These are phyloP conservation scores for Verbascum thapsus DNA, from an alignment of 257 asterid species.

Conservation along the genomic window DNA sequence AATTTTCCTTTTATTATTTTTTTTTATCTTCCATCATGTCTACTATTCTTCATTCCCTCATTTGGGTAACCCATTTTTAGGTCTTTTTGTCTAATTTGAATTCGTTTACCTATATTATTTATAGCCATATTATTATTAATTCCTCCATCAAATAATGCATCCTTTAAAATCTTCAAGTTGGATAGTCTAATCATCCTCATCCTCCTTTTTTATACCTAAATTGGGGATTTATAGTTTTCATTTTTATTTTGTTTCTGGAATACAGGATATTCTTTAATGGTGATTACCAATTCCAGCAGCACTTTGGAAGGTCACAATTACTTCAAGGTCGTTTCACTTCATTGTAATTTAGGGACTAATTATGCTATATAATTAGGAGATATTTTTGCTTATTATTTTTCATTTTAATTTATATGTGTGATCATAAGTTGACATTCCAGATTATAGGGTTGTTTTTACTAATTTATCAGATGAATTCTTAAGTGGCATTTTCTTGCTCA, in stretches of 20 bases:
- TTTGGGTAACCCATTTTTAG: constrained; percentile 42
- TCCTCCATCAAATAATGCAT: not conserved
- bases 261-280: constrained; percentile 31
- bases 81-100: constrained; percentile 33
- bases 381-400: constrained; percentile 1
- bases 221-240: not conserved
- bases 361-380: constrained; percentile 5
- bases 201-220: too few species aligned
- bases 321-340: constrained; percentile 24
- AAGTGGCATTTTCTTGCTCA: not conserved
- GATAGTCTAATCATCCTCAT: constrained; percentile 25
- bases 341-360: too few species aligned
- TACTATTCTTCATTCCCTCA: constrained; percentile 33
- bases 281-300: constrained; percentile 30
- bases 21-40: constrained; percentile 10
- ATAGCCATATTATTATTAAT: constrained; percentile 27
- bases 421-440: not conserved
- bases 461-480: not conserved
- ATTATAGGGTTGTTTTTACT: constrained; percentile 5
- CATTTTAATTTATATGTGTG: not conserved
- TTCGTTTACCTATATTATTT: constrained; percentile 23
- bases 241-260: constrained; percentile 23
- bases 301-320: constrained; percentile 17
- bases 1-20: constrained; percentile 19
- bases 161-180: constrained; percentile 33